These are phyloP conservation scores for Malassezia psittaci DNA, from an alignment of 1,284 basidiomycete genomes.

Conservation along the genomic window DNA sequence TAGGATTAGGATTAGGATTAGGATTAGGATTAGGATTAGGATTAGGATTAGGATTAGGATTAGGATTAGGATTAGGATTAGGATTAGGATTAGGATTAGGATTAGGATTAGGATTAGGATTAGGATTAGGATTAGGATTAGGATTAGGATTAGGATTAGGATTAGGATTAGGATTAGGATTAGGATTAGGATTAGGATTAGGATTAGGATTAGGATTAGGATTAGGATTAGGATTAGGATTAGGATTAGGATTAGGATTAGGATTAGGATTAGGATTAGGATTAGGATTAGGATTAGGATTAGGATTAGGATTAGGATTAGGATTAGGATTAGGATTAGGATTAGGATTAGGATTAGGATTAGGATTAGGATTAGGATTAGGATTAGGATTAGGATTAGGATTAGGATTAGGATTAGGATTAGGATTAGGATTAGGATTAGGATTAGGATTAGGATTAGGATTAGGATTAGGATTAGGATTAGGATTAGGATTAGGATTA, in stretches of 20 bases:
- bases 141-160: no score
- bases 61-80: background rate
- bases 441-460: conserved; percentile 1
- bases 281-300: no score
- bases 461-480: background rate
- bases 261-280: no score
- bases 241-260: no score
- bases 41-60: background rate
- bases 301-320: no score
- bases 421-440: background rate
- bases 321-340: no score
- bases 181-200: background rate
- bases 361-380: background rate
- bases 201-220: background rate
- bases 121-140: no score
- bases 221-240: background rate
- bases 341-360: no score
- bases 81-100: no score
- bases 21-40: conserved; percentile 1
- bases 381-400: background rate
- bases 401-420: background rate
- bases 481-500: background rate
- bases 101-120: no score
- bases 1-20: background rate
- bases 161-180: no score